phyloP scores from a whole-genome alignment of 2,329 filamentous ascomycete species.

The Arthroderma sp. region DNA sequence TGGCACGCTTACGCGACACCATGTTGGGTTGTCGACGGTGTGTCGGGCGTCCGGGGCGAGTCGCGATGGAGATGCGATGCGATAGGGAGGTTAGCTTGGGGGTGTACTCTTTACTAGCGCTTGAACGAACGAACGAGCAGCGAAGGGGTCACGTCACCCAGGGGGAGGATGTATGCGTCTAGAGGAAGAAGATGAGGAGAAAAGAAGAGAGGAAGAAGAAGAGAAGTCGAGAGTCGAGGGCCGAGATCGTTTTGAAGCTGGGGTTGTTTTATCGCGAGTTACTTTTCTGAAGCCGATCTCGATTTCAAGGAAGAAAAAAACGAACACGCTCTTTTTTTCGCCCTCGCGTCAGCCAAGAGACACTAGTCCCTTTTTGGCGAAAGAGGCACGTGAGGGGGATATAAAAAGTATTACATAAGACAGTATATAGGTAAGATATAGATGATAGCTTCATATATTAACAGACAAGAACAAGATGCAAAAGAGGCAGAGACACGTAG shows the following conservation, averaged over 20 bases:
- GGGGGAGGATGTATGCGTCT: not conserved
- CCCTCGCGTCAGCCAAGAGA: too few relatives aligned
- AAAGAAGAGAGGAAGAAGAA: not conserved
- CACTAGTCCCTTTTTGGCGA: too few relatives aligned
- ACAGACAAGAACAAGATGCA: too few relatives aligned
- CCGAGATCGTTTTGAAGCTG: not conserved
- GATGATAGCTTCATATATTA: too few relatives aligned
- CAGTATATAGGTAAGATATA: too few relatives aligned
- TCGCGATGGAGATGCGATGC: not conserved
- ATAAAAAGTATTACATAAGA: too few relatives aligned
- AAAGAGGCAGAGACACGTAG: too few relatives aligned
- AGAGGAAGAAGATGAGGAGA: not conserved
- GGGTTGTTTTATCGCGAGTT: not conserved
- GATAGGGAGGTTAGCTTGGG: not conserved
- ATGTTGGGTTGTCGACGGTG: slow-evolving; percentile 22
- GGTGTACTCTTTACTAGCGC: not conserved
- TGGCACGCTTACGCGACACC: slow-evolving; percentile 45
- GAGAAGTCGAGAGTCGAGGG: too few relatives aligned
- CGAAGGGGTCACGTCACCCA: not conserved
- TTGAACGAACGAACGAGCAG: not conserved
- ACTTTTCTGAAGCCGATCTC: too few relatives aligned
- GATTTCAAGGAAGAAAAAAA: too few relatives aligned
- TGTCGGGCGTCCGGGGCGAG: not conserved
- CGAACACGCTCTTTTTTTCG: too few relatives aligned
- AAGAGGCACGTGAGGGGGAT: too few relatives aligned